Evolutionary conservation across 2,329 filamentous ascomycete species (phyloP).

Genomic region (Aspergillus pseudoterreus): DNA sequence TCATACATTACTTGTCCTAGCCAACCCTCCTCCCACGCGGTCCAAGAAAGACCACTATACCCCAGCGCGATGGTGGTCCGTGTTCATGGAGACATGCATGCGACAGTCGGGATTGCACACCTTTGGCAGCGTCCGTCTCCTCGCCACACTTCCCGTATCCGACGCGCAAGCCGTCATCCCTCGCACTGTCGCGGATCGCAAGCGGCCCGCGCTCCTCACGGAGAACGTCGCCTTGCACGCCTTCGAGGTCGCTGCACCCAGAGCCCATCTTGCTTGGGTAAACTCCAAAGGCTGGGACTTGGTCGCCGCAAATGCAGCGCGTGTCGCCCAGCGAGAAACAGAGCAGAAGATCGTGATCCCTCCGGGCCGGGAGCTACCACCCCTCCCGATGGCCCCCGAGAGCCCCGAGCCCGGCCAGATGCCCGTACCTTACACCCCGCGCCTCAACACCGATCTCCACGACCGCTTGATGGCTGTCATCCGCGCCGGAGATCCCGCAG

Average conservation of each 20-base stretch:
- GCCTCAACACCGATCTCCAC: slow-evolving; percentile 36
- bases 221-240: slow-evolving; percentile 47
- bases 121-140: slow-evolving; percentile 75
- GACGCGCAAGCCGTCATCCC: slow-evolving; percentile 62
- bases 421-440: slow-evolving; percentile 27
- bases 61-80: slow-evolving; percentile 55
- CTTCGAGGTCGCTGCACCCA: slow-evolving; percentile 52
- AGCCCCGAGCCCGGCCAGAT: slow-evolving; percentile 12
- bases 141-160: slow-evolving; percentile 65
- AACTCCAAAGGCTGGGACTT: slow-evolving; percentile 23
- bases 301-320: slow-evolving; percentile 19
- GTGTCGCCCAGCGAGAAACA: slow-evolving; percentile 27
- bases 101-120: slow-evolving; percentile 62
- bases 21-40: slow-evolving; percentile 59
- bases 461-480: slow-evolving; percentile 19
- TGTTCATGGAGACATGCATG: slow-evolving; percentile 55
- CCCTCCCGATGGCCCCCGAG: slow-evolving; percentile 23
- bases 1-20: slow-evolving; percentile 68
- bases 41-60: slow-evolving; percentile 47
- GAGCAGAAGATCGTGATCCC: slow-evolving; percentile 29
- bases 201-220: slow-evolving; percentile 55
- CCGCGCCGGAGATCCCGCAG: slow-evolving; percentile 1
- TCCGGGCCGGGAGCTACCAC: slow-evolving; percentile 21
- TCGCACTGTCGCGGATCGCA: slow-evolving; percentile 52
- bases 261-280: slow-evolving; percentile 26